Base-by-base conservation (phyloP, 495 filamentous ascomycete species). In the Aspergillus biplanus region DNA sequence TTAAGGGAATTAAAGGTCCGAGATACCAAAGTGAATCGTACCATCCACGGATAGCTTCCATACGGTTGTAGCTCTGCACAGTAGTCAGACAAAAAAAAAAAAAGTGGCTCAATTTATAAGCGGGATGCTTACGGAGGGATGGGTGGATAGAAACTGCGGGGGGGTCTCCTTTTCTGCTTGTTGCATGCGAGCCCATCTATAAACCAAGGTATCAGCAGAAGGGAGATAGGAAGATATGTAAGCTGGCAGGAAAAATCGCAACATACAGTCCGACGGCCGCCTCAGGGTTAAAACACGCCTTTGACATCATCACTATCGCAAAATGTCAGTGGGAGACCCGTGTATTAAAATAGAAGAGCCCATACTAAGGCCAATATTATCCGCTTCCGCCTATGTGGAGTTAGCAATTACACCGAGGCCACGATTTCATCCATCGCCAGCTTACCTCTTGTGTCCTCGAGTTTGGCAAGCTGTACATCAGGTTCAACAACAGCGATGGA, bases 141-240 rank as follows among this genome's bases (percentile, higher is more conserved):
- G 93, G 18, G 93, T 97, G 33, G 89, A 92, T 71, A 96, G 73
- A 75, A 93, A 91, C 70, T 95, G 88, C 1, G 91, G 92, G 27
- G 85, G 81, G 50, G 80, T 75, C 39, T 67, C 66, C 68, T 87
- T 73, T 52, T 87, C 74, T n/a, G 76, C 77, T 58, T 82, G 71
- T 56, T 90, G 85, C 91, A 97, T 95, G 16, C 89, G 79, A 65
- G 77, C 69, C 93, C 93, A 97, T 32, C 78, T 80, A 65, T 12
- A 58, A 27, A 58, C n/a, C 47, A 27, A 18, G 44, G 7, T 44
- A 46, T 64, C 21, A 52, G 67, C 18, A 15, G 46, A 32, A 32
- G 49, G 27, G 4, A 31, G 42, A 31, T 15, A 12, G 1, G 31
- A 15, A 15, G 49, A 4, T 13, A 33, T 21, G 27, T 12, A 46